Evolutionary conservation across 768 basidiomycete genomes (phyloP).

Genomic region (Lanmaoa rubissima): DNA sequence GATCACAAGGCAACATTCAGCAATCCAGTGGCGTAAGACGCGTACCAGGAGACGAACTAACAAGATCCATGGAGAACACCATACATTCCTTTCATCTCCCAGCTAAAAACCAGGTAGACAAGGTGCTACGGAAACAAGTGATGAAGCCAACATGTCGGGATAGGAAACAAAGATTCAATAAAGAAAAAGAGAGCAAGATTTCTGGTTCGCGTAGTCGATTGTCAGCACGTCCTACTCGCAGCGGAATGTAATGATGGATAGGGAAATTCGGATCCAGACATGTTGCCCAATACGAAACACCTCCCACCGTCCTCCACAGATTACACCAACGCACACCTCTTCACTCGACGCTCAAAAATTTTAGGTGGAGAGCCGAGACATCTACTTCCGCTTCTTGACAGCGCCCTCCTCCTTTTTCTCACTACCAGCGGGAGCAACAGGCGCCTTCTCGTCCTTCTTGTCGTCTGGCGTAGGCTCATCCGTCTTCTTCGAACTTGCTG

Average conservation of each 20-base stretch:
- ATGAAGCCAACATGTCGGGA: constrained; percentile 7
- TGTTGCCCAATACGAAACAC: not conserved
- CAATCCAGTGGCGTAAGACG: not conserved
- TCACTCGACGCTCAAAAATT: constrained; percentile 8
- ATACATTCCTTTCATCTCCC: constrained; percentile 24
- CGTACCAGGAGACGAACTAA: not conserved
- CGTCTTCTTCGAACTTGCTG: constrained; percentile 73
- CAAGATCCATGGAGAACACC: constrained; percentile 13
- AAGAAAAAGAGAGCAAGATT: not conserved
- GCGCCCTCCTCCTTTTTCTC: constrained; percentile 68
- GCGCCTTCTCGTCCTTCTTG: constrained; percentile 62
- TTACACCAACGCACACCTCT: constrained; percentile 4
- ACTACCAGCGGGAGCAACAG: constrained; percentile 70
- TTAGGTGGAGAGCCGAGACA: not conserved
- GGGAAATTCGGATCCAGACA: not conserved
- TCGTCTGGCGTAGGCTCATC: constrained; percentile 62
- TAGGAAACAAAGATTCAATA: constrained; percentile 4
- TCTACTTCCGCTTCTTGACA: constrained; percentile 75
- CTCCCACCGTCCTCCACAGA: constrained; percentile 12
- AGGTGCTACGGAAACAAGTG: constrained; percentile 21
- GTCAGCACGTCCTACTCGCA: constrained; percentile 9
- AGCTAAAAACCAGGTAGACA: not conserved
- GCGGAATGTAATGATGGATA: constrained; percentile 7
- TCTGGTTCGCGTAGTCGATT: constrained; percentile 3
- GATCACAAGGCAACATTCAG: not conserved